Conservation (phyloP, 1,284 basidiomycete genomes). For the Veloporphyrellus conicus region DNA sequence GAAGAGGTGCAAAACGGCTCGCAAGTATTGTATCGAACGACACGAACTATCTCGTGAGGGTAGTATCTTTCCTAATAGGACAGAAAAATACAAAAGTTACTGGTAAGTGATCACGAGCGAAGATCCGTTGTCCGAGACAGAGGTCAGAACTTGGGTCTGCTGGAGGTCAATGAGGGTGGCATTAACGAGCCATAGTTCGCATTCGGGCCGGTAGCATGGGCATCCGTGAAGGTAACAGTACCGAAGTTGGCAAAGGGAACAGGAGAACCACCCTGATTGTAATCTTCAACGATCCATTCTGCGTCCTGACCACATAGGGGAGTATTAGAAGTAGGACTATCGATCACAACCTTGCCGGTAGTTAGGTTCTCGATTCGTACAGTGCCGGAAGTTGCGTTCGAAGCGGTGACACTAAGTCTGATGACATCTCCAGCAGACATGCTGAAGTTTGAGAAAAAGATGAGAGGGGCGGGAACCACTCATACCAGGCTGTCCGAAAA, state of each 20-base stretch:
- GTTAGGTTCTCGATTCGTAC: constrained; percentile 13
- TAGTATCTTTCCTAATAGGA: too few relatives aligned
- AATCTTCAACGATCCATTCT: constrained; percentile 18
- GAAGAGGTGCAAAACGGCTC: too few relatives aligned
- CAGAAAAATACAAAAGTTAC: not conserved
- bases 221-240: constrained; percentile 6
- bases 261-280: fast-evolving
- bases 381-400: not conserved
- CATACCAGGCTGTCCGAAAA: constrained; percentile 9
- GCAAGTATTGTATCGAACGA: too few relatives aligned
- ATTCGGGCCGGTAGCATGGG: not conserved
- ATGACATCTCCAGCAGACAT: constrained; percentile 15
- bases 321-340: not conserved
- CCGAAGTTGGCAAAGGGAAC: constrained; percentile 8
- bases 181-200: not conserved
- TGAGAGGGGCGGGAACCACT: constrained; percentile 2
- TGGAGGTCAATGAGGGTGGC: not conserved
- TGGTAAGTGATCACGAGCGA: not conserved
- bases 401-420: constrained; percentile 3
- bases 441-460: not conserved
- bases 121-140: not conserved
- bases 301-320: constrained; percentile 13
- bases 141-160: not conserved
- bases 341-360: not conserved
- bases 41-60: too few relatives aligned